Evolutionary conservation across 192 early-diverging fungal genomes (phyloP).

Genomic region (Rhizophagus prolifer): DNA sequence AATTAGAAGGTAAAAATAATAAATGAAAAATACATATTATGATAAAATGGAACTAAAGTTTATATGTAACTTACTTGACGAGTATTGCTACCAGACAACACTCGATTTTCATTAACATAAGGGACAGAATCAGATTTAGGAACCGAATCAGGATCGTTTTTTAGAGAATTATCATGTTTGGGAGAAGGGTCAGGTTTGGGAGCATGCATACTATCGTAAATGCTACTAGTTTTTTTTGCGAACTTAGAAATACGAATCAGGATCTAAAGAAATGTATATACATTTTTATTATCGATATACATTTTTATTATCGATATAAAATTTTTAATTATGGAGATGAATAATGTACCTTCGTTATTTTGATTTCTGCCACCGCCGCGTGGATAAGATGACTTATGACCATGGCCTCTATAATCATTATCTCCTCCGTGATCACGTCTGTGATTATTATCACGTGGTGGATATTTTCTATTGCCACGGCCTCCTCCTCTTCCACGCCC

Average conservation of each 20-base stretch:
- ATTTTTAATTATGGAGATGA: too few species aligned
- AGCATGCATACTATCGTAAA: neutral
- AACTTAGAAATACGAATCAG: neutral
- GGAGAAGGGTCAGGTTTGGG: neutral
- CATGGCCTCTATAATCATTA: neutral
- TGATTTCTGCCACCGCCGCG: neutral
- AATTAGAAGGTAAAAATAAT: neutral
- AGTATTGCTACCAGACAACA: neutral
- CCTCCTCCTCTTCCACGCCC: too few species aligned
- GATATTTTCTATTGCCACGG: neutral
- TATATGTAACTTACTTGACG: neutral
- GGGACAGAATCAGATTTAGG: neutral
- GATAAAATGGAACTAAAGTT: neutral
- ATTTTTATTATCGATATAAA: too few species aligned
- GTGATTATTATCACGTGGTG: too few species aligned
- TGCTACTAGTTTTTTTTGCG: neutral
- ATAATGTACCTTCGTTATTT: neutral
- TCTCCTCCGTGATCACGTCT: neutral
- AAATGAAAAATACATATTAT: neutral
- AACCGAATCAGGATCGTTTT: neutral
- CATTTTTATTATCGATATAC: too few species aligned
- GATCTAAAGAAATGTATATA: neutral
- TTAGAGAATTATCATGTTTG: too few species aligned
- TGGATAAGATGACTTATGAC: neutral
- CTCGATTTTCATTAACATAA: constrained; percentile 24